These are phyloP conservation scores for Orbilia ellipsospora DNA, from an alignment of 2,329 filamentous ascomycete genomes.

Conservation along the genomic window DNA sequence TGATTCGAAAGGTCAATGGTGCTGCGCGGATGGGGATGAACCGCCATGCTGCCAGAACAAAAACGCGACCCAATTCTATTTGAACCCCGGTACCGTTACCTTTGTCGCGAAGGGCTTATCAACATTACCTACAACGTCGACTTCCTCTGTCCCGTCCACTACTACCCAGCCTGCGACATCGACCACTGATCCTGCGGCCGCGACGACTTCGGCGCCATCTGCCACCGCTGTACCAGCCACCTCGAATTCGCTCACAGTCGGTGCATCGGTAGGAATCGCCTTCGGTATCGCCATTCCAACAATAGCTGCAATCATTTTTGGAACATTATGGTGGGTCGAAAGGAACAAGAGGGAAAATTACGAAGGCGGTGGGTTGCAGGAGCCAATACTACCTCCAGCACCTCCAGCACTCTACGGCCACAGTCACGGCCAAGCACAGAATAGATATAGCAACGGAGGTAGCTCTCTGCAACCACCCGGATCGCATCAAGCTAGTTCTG, in stretches of 20 bases:
- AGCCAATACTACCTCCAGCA: constrained; percentile 32
- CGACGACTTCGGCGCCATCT: constrained; percentile 6
- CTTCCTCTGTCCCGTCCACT: background rate
- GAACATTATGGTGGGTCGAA: constrained; percentile 27
- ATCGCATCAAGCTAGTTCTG: constrained; percentile 9
- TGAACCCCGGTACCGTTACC: constrained; percentile 38
- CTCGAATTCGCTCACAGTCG: constrained; percentile 17
- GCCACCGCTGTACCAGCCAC: constrained; percentile 8
- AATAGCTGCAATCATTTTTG: constrained; percentile 32
- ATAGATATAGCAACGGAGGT: background rate
- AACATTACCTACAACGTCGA: background rate
- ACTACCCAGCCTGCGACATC: background rate
- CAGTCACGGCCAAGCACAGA: background rate
- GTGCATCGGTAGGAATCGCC: constrained; percentile 30
- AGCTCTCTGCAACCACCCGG: constrained; percentile 7
- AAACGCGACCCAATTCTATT: constrained; percentile 22
- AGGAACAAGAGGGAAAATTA: constrained; percentile 17
- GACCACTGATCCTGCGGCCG: constrained; percentile 1
- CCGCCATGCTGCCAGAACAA: constrained; percentile 32
- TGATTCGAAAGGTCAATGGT: constrained; percentile 37
- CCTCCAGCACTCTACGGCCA: background rate
- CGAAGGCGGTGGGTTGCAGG: background rate
- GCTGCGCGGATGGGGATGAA: constrained; percentile 32
- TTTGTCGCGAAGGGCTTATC: constrained; percentile 23
- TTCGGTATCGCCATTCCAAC: constrained; percentile 32